These are phyloP conservation scores for Gamarada debralockiae DNA, from an alignment of 495 filamentous ascomycete genomes.

Conservation along the genomic window DNA sequence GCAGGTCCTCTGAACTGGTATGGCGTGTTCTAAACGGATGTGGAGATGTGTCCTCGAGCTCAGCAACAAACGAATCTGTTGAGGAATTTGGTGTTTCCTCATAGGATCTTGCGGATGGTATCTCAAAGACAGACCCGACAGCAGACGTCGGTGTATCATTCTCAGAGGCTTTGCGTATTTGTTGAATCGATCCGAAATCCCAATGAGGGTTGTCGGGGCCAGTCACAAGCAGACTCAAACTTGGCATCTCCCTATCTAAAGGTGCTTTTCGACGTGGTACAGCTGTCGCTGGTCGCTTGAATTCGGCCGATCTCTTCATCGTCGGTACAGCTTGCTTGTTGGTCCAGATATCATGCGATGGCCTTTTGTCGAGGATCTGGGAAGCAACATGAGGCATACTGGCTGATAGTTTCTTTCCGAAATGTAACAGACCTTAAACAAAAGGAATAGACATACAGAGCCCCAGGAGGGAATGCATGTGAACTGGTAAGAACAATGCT, in stretches of 20 bases:
- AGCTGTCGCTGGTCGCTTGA: not conserved
- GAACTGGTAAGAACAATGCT: not conserved
- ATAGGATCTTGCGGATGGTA: not conserved
- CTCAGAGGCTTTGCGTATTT: slow-evolving; percentile 11
- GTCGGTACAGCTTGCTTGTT: not conserved
- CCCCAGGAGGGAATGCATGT: not conserved
- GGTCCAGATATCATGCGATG: not conserved
- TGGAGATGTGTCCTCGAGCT: slow-evolving; percentile 23
- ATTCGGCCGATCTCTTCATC: not conserved
- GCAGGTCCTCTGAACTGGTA: not conserved
- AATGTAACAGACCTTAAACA: not conserved
- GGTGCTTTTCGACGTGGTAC: not conserved
- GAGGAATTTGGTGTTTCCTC: slow-evolving; percentile 16
- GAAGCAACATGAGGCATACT: slow-evolving; percentile 20
- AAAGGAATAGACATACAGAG: not conserved
- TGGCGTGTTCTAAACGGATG: not conserved
- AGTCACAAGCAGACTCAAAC: slow-evolving; percentile 3
- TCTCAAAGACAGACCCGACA: slow-evolving; percentile 20
- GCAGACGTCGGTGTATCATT: slow-evolving; percentile 8
- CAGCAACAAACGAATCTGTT: slow-evolving; percentile 11
- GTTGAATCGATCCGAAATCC: slow-evolving; percentile 15
- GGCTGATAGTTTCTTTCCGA: not conserved
- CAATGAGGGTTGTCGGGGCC: slow-evolving; percentile 4
- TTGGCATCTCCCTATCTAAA: not conserved
- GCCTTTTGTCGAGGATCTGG: slow-evolving; percentile 8